A percentile compares a stretch with the other conserved stretches of the same genome.
phyloP scores from a whole-genome alignment of 1,139 yeast genomes.

The Suhomyces kunorum region DNA sequence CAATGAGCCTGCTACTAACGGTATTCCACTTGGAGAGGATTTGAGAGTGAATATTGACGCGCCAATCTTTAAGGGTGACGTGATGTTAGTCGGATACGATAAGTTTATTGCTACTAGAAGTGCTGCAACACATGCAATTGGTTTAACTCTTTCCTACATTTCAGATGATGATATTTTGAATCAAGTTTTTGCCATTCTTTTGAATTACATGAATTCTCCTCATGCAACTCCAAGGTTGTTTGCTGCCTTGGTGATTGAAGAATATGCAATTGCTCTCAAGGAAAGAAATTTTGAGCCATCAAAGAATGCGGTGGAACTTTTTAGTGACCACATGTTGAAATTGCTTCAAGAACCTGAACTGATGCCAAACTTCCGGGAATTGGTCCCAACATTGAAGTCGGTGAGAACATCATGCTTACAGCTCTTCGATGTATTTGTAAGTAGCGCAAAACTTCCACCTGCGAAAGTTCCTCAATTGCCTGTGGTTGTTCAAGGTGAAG shows the following conservation, averaged over 20 bases:
- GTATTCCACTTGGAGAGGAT: constrained; percentile 56
- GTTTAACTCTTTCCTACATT: constrained; percentile 62
- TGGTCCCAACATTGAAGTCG: constrained; percentile 82
- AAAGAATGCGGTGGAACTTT: constrained; percentile 23
- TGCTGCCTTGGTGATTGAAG: constrained; percentile 69
- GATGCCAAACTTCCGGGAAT: constrained; percentile 70
- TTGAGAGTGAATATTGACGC: constrained; percentile 83
- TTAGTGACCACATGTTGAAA: constrained; percentile 33
- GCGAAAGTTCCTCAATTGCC: constrained; percentile 82
- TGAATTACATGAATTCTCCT: constrained; percentile 50
- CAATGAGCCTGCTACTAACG: constrained; percentile 27
- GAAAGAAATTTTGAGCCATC: constrained; percentile 20
- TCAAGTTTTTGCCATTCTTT: constrained; percentile 43
- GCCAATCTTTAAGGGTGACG: constrained; percentile 90
- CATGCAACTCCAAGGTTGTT: constrained; percentile 83
- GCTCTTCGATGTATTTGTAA: constrained; percentile 73
- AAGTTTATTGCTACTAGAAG: constrained; percentile 74
- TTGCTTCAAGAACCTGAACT: constrained; percentile 45
- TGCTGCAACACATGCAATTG: constrained; percentile 76
- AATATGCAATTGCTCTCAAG: constrained; percentile 54
- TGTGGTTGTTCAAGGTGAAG: constrained; percentile 88
- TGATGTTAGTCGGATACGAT: constrained; percentile 77
- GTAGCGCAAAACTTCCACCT: constrained; percentile 72
- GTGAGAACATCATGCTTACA: constrained; percentile 88
- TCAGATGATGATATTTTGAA: constrained; percentile 39